Conservation (phyloP, 805 yeast genomes). For the Sugiyamaella qingdaonensis region DNA sequence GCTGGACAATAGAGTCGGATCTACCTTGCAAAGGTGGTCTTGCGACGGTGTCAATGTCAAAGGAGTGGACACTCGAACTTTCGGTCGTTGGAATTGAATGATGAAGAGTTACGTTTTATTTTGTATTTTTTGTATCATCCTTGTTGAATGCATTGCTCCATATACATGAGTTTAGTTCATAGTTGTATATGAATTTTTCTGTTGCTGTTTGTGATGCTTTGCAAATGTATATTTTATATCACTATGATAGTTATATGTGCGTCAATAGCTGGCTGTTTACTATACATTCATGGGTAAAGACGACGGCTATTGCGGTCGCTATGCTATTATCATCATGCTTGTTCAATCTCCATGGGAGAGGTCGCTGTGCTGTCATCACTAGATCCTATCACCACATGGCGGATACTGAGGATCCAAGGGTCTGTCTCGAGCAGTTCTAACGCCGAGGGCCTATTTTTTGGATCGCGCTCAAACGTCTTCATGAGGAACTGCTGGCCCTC, state of each 20-base stretch:
- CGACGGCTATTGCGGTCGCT: no score
- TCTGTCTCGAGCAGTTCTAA: conserved; percentile 72
- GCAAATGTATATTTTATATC: no score
- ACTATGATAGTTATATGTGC: no score
- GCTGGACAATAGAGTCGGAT: no score
- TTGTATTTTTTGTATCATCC: background rate
- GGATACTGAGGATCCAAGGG: conserved; percentile 64
- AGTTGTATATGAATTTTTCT: no score
- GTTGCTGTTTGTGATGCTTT: no score
- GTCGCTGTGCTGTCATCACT: background rate
- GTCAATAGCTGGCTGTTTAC: no score
- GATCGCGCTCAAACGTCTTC: conserved; percentile 78
- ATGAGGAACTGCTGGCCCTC: conserved; percentile 68
- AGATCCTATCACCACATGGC: conserved; percentile 17
- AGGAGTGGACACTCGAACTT: conserved; percentile 97
- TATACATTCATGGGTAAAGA: no score
- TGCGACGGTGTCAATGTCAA: conserved; percentile 75
- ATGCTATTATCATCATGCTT: background rate
- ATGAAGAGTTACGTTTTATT: background rate
- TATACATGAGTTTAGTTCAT: no score
- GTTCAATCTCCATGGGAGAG: background rate
- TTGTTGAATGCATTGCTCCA: background rate
- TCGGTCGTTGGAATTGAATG: no score
- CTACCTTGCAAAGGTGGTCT: no score
- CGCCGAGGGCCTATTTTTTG: conserved; percentile 75